These are phyloP conservation scores for Mycena amicta DNA, from an alignment of 768 basidiomycete species.

Conservation along the genomic window DNA sequence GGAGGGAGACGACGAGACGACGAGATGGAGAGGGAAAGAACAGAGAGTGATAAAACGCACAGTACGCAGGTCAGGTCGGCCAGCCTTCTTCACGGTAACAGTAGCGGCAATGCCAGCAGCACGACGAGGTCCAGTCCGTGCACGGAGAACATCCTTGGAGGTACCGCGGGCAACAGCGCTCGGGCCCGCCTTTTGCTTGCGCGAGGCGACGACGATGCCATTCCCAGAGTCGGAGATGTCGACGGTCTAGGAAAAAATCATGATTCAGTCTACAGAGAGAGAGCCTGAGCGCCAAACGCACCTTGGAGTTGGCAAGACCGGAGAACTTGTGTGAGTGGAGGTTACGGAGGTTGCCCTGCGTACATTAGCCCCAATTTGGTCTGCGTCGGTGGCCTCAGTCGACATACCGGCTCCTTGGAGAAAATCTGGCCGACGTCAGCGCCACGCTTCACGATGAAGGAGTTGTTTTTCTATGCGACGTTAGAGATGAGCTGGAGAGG, in stretches of 20 bases:
- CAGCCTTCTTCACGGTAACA: constrained; percentile 60
- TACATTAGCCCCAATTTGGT: too few relatives aligned
- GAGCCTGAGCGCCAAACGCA: constrained; percentile 28
- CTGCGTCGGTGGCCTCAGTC: too few relatives aligned
- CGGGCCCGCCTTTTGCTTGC: constrained; percentile 63
- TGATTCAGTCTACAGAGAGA: background rate
- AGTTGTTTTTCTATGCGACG: constrained; percentile 70
- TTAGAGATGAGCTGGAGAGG: constrained; percentile 1
- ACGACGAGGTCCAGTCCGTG: constrained; percentile 72
- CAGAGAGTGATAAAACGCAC: constrained; percentile 49
- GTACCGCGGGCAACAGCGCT: constrained; percentile 50
- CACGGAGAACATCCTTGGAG: constrained; percentile 58
- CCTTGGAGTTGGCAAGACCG: constrained; percentile 84
- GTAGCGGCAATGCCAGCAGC: constrained; percentile 65
- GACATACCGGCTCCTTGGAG: constrained; percentile 75
- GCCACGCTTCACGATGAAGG: constrained; percentile 81
- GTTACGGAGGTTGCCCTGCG: constrained; percentile 83
- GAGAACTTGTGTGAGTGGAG: constrained; percentile 93
- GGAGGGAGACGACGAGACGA: background rate
- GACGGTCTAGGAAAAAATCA: constrained; percentile 63
- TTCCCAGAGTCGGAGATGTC: constrained; percentile 57
- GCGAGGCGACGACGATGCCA: constrained; percentile 63
- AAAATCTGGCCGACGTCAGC: constrained; percentile 70
- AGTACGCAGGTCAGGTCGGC: constrained; percentile 76
- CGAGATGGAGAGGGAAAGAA: constrained; percentile 14